These are phyloP conservation scores for Rhizopus arrhizus DNA, from an alignment of 371 early-diverging fungal genomes.

Conservation along the genomic window DNA sequence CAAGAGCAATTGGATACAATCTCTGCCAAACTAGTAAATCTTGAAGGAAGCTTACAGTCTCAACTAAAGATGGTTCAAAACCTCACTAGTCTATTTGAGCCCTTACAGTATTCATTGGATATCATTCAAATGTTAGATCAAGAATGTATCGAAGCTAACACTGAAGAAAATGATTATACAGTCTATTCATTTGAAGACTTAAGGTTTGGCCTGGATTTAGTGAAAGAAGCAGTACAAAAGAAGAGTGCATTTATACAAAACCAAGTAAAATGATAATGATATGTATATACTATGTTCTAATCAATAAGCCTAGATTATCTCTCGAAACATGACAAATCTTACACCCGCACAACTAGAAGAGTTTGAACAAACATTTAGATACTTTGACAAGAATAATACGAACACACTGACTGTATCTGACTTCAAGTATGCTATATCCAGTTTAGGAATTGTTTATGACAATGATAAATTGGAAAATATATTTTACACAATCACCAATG, in stretches of 20 bases:
- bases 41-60: conserved; percentile 76
- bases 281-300: not conserved
- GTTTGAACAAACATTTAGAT: conserved; percentile 85
- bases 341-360: conserved; percentile 93
- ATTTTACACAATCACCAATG: conserved; percentile 67
- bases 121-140: conserved; percentile 66
- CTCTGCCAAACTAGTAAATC: conserved; percentile 63
- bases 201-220: conserved; percentile 78
- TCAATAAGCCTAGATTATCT: conserved; percentile 61
- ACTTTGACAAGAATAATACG: conserved; percentile 82
- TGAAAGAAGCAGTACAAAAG: conserved; percentile 79
- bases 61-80: conserved; percentile 72
- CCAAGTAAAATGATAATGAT: conserved; percentile 54
- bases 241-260: conserved; percentile 91
- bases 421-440: conserved; percentile 86
- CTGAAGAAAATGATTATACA: conserved; percentile 93
- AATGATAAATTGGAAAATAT: conserved; percentile 74
- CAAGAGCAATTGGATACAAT: conserved; percentile 66
- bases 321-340: conserved; percentile 87
- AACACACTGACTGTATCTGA: conserved; percentile 78
- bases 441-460: conserved; percentile 78
- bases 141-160: conserved; percentile 80
- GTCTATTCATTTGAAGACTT: conserved; percentile 89
- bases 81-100: conserved; percentile 38
- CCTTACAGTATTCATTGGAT: conserved; percentile 57